Conservation (phyloP, 495 filamentous ascomycete genomes). For the Sabuloglossum arenarium region DNA sequence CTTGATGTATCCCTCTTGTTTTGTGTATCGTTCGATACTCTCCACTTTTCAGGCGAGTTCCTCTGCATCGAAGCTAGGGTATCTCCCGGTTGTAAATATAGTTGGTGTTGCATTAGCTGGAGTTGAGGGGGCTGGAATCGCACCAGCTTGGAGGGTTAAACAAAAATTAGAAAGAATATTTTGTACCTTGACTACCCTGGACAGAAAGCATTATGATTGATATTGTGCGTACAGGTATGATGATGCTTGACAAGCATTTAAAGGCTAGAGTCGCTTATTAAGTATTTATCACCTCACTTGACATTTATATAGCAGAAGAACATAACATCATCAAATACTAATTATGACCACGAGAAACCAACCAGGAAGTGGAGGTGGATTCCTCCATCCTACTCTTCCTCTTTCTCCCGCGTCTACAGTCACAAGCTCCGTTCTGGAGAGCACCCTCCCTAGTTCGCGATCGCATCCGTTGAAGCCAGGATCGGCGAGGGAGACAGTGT, state of each 20-base stretch:
- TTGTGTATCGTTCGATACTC: background rate
- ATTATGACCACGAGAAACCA: background rate
- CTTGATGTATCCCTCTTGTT: background rate
- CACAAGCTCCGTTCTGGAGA: slow-evolving; percentile 22
- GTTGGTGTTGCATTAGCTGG: background rate
- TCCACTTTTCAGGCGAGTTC: background rate
- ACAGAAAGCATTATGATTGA: no score
- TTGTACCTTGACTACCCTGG: no score
- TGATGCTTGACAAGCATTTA: background rate
- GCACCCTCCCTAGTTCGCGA: slow-evolving; percentile 39
- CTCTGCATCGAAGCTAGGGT: background rate
- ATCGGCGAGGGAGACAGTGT: slow-evolving; percentile 53
- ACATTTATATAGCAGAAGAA: no score
- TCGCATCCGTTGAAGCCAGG: slow-evolving; percentile 43
- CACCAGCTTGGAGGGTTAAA: background rate
- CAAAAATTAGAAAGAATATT: no score
- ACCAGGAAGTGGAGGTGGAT: slow-evolving; percentile 20
- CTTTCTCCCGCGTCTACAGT: slow-evolving; percentile 33
- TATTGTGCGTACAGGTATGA: no score
- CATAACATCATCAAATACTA: background rate
- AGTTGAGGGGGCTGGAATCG: background rate
- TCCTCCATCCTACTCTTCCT: slow-evolving; percentile 25
- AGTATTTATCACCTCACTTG: no score
- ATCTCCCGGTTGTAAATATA: background rate
- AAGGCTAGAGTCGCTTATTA: no score